phyloP scores from a whole-genome alignment of 1,284 basidiomycete genomes.

The Mycosarcoma mackinlayi region DNA sequence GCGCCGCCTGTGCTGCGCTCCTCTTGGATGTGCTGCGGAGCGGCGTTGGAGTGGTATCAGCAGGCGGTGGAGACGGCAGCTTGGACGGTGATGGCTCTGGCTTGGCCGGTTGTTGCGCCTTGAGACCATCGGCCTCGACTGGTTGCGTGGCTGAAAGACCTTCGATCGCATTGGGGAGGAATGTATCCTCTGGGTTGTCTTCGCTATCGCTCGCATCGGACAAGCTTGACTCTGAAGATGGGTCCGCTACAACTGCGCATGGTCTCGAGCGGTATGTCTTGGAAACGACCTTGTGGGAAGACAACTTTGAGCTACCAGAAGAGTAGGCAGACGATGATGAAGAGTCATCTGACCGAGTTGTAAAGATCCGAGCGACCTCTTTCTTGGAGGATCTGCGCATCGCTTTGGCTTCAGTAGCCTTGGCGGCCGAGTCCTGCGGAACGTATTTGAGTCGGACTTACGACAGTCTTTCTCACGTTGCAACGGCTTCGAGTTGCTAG shows the following conservation, averaged over 20 bases:
- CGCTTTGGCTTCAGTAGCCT: conserved; percentile 16
- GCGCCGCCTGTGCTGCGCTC: conserved; percentile 27
- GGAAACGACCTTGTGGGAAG: not conserved
- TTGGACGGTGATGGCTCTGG: not conserved
- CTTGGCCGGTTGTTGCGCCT: not conserved
- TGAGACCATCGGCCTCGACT: not conserved
- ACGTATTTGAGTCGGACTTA: not conserved
- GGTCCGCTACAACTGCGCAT: not conserved
- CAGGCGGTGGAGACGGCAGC: not conserved
- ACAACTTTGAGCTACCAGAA: no score
- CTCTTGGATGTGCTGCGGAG: conserved; percentile 21
- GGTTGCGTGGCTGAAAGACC: not conserved
- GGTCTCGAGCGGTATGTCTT: not conserved
- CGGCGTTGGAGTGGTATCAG: not conserved
- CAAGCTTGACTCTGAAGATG: conserved; percentile 1
- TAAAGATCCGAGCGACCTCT: not conserved
- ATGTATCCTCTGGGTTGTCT: not conserved
- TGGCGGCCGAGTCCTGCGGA: conserved; percentile 26
- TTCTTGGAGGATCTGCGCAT: not conserved
- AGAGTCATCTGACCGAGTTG: not conserved
- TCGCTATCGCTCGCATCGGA: conserved; percentile 2
- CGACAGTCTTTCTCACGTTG: no score
- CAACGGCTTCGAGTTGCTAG: no score
- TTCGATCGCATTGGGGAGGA: no score
- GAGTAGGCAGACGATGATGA: not conserved